Base-by-base conservation (phyloP, 495 filamentous ascomycete genomes). In the Hypoxylon cercidicola region DNA sequence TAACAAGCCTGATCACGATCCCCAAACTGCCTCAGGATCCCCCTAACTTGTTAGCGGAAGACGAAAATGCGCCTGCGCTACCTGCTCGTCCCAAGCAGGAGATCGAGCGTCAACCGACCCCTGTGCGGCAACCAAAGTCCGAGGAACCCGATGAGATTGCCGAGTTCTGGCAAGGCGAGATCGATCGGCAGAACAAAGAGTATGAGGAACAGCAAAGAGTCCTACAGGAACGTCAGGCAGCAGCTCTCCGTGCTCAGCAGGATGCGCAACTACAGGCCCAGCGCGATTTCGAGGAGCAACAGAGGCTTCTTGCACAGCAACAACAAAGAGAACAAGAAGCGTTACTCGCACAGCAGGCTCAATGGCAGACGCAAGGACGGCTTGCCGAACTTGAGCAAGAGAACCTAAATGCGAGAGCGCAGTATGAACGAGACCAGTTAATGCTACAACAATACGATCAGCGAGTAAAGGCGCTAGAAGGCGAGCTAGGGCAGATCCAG, bases 381-480 rank as follows among this genome's bases (percentile, higher is more conserved):
- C 80, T 97, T 72, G 95, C 94, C 10, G 93, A 99, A 78, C 80
- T 99, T 18, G 94, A 99, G 77, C 90, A 89, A 57, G 93, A 97
- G 76, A 97, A 98, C 70, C 79, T 99, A 25, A 94, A 95, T 70
- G 93, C 95, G 6, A 86, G 94, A 34, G 93, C 93, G 5, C 95
- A 98, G 75, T 97, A 97, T 73, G 93, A 97, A 72, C 88, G 90
- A n/a, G 92, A 98, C 75, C 93, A 98, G 74, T 78, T 99, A 49
- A 91, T 97, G 90, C 84, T 99, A 37, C 90, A 97, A 78, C 94
- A 98, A 71, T 99, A 97, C 73, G 95, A 99, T 71, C 87, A 90
- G 68, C 85, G 92, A 66, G 92, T 99, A 63, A 97, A 97, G 80
- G 89, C 91, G 43, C 79, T 99, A 30, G 95, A 99, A 76, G 86